Base-by-base conservation (phyloP, 805 yeast species). In the Candida incommunis region DNA sequence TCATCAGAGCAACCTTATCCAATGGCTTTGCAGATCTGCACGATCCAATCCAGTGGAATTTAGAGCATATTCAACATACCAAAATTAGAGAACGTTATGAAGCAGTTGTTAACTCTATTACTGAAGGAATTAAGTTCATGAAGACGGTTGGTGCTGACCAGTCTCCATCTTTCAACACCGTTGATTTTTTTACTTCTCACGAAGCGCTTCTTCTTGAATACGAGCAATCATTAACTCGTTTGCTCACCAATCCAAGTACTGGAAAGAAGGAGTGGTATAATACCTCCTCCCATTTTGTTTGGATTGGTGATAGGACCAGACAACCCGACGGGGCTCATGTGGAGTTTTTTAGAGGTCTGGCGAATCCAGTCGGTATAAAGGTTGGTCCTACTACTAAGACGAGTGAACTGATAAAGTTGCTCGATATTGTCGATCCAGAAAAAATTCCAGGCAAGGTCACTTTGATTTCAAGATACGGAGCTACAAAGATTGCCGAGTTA, bases 291-390 rank as follows among this genome's bases (percentile, higher is more conserved):
- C 70, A 66, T 44, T 66, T 66, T 50, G 54, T 66, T 23, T 66
- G 70, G 70, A 67, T 66, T 22, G 71, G 71, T 22, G 71, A 66
- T 48, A 59, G 71, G 25, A 66, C 71, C 1, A 54, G 71, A 9
- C 71, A 67, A 53, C 51, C 65, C 2, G 63, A 65, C 42, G 69
- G 71, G 16, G 71, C 71, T n/a, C 71, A 66, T 45, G 71, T 66
- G 22, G 71, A 66, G 55, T 66, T 63, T 49, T 66, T 66, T 58
- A 51, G 71, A 24, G 71, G 71, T 4, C 56, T 66, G 2, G 56
- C 55, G 49, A 66, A 66, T 48, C 71, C 71, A 3, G 63, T 66
- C 42, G 71, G 71, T 3, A 57, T 67, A 48, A 66, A 66, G 51
- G 70, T 66, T 1, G 71, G 71, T 3, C 71, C 71, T n/a, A 41